Evolutionary conservation across 1,139 yeast genomes (phyloP).

Genomic region (Eremothecium gossypii): DNA sequence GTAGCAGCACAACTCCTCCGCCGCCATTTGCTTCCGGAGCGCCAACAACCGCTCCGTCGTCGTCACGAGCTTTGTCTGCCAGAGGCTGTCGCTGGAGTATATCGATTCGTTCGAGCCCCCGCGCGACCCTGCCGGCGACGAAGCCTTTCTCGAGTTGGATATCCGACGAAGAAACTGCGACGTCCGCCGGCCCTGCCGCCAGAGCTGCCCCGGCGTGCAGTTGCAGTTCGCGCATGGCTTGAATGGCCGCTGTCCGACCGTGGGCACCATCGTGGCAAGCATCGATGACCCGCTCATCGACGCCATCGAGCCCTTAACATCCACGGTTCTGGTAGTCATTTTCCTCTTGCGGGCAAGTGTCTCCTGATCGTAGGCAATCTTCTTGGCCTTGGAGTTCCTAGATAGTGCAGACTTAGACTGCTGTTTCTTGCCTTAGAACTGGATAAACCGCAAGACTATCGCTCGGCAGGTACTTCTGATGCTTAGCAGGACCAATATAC

Average conservation of each 20-base stretch:
- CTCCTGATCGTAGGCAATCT: no score
- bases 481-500: no score
- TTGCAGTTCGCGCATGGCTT: constrained; percentile 65
- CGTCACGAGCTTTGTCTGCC: constrained; percentile 38
- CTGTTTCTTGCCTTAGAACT: background rate
- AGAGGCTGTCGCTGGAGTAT: constrained; percentile 33
- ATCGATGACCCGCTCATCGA: constrained; percentile 11
- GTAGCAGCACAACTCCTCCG: constrained; percentile 61
- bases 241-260: constrained; percentile 14
- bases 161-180: constrained; percentile 33
- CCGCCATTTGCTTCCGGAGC: constrained; percentile 59
- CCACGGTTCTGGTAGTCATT: constrained; percentile 11
- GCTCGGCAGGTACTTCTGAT: no score
- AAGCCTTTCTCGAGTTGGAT: constrained; percentile 17
- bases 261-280: constrained; percentile 6
- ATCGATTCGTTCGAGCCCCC: constrained; percentile 27
- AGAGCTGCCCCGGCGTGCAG: constrained; percentile 70
- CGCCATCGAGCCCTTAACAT: constrained; percentile 12
- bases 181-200: constrained; percentile 52
- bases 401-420: background rate
- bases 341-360: background rate
- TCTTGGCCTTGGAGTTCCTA: background rate
- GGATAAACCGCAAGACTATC: no score
- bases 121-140: constrained; percentile 10
- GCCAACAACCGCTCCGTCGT: constrained; percentile 51